Percentiles rank a stretch among this genome's conserved stretches.
Evolutionary conservation across 352 stramenopile species (phyloP).

Genomic region (Globisporangium radiosum): DNA sequence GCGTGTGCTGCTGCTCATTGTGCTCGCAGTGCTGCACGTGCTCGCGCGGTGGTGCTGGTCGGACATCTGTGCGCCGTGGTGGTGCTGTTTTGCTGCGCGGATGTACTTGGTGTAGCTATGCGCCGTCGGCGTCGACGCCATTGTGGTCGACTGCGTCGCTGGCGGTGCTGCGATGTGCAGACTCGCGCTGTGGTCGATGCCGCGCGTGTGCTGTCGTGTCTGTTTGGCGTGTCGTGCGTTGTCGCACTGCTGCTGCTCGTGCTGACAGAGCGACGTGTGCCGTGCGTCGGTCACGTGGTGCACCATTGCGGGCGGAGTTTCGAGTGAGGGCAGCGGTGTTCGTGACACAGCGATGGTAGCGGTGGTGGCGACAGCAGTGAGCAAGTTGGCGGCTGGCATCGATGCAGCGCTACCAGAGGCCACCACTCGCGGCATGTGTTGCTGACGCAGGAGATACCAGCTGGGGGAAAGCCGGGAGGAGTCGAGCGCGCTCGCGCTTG

Average conservation of each 20-base stretch:
- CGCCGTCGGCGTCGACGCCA: neutral
- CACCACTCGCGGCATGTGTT: slow-evolving; percentile 3
- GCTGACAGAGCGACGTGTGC: neutral
- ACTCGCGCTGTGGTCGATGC: neutral
- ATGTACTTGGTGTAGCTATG: slow-evolving; percentile 9
- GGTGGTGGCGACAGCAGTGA: neutral
- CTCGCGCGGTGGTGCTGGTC: slow-evolving; percentile 10
- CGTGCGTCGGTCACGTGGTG: slow-evolving; percentile 1
- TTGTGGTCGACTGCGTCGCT: neutral
- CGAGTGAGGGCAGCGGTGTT: neutral
- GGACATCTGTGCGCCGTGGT: neutral
- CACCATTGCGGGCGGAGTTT: slow-evolving; percentile 4
- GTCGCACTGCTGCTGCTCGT: neutral
- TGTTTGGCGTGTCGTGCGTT: too few species aligned
- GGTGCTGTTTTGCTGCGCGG: slow-evolving; percentile 7
- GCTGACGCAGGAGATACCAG: slow-evolving; percentile 4
- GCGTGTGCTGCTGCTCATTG: slow-evolving; percentile 14
- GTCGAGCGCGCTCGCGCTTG: neutral
- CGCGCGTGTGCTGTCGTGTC: neutral
- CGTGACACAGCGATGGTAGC: too few species aligned
- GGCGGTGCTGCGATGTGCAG: neutral
- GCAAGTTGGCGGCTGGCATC: neutral
- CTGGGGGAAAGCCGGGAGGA: neutral
- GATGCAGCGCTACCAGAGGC: neutral
- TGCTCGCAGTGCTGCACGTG: slow-evolving; percentile 13